Evolutionary conservation across 345 rosid species (phyloP).

Genomic region (Populus nigra): DNA sequence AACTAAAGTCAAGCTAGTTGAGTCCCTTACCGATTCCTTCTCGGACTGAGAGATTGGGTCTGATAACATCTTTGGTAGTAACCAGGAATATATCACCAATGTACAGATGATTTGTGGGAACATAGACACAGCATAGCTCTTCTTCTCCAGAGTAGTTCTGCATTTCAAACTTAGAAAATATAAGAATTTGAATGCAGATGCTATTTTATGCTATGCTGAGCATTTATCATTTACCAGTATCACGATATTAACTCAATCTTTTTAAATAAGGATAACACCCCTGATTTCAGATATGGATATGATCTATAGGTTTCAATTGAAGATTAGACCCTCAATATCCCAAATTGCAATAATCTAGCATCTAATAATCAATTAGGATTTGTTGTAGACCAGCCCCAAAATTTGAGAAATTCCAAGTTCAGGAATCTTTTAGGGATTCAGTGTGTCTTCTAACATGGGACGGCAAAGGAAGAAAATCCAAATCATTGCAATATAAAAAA

Average conservation of each 20-base stretch:
- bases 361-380: not conserved
- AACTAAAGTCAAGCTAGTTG: not conserved
- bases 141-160: constrained; percentile 90
- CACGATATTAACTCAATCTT: not conserved
- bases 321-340: too few relatives aligned
- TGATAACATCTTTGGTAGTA: constrained; percentile 74
- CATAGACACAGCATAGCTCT: constrained; percentile 93
- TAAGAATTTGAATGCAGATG: not conserved
- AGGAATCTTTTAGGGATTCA: not conserved
- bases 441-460: not conserved
- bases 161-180: constrained; percentile 19
- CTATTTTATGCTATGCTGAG: not conserved
- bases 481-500: not conserved
- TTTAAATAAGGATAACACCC: not conserved
- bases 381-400: not conserved
- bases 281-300: not conserved
- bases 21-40: constrained; percentile 91
- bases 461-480: not conserved
- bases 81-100: constrained; percentile 92
- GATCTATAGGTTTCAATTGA: too few relatives aligned
- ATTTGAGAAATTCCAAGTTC: not conserved
- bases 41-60: constrained; percentile 91
- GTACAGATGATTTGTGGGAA: constrained; percentile 97
- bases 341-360: not conserved
- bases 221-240: not conserved